Conservation (phyloP, 2,329 filamentous ascomycete species). For the Penicillium brasilianum region DNA sequence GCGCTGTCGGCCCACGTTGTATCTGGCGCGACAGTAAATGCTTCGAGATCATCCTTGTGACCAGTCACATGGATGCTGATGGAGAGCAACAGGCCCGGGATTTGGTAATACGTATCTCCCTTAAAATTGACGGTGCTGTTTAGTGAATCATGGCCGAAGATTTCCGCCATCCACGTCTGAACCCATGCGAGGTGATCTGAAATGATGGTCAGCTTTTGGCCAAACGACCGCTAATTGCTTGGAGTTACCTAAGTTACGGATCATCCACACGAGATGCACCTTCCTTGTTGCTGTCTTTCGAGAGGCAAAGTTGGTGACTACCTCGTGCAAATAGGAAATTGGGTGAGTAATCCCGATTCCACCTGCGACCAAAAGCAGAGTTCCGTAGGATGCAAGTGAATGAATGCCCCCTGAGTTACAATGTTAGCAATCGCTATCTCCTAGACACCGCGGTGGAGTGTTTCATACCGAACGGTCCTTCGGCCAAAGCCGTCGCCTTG, state of each 20-base stretch:
- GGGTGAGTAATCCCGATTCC: slow-evolving; percentile 47
- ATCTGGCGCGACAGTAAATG: slow-evolving; percentile 29
- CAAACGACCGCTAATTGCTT: neutral
- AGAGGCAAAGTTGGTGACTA: slow-evolving; percentile 33
- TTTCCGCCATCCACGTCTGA: slow-evolving; percentile 41
- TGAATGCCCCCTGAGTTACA: slow-evolving; percentile 35
- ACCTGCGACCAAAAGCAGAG: slow-evolving; percentile 42
- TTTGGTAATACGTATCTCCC: slow-evolving; percentile 33
- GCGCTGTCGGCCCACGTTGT: slow-evolving; percentile 35
- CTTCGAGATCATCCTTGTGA: slow-evolving; percentile 31
- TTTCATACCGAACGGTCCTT: slow-evolving; percentile 43
- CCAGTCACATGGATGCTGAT: slow-evolving; percentile 38
- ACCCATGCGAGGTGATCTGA: slow-evolving; percentile 43
- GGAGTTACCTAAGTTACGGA: slow-evolving; percentile 38
- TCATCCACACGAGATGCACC: slow-evolving; percentile 40
- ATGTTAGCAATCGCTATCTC: neutral
- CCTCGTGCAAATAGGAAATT: slow-evolving; percentile 41
- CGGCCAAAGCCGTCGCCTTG: slow-evolving; percentile 36
- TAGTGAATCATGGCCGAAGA: slow-evolving; percentile 36
- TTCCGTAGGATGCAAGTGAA: slow-evolving; percentile 40
- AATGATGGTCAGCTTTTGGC: neutral
- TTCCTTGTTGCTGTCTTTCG: slow-evolving; percentile 35
- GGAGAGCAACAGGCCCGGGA: slow-evolving; percentile 33
- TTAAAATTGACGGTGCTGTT: slow-evolving; percentile 27
- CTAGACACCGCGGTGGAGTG: neutral